Percentiles rank a stretch among this genome's conserved stretches.
Conservation (phyloP, 257 asterid species). For the Gentiana dahurica region DNA sequence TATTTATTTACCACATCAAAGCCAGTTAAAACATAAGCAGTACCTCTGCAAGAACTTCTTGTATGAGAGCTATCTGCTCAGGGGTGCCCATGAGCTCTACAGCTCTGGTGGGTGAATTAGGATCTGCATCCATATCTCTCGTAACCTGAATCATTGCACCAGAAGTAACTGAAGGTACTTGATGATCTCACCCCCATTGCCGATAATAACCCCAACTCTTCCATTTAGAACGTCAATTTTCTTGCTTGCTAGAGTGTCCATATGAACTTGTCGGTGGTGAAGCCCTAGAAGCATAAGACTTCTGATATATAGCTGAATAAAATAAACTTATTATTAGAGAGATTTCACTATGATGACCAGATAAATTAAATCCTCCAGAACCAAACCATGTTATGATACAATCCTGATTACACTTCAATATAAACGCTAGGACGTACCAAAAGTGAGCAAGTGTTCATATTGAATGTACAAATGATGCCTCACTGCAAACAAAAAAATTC, state of each 20-base stretch:
- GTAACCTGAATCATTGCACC: conserved; percentile 98
- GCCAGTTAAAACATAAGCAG: too few species aligned
- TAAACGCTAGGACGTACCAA: too few species aligned
- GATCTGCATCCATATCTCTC: conserved; percentile 73
- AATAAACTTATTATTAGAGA: too few species aligned
- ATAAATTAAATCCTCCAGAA: too few species aligned
- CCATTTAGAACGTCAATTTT: conserved; percentile 49
- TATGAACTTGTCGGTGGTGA: conserved; percentile 37
- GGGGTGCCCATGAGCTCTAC: conserved; percentile 76
- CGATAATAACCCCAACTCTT: conserved; percentile 82
- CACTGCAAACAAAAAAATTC: too few species aligned
- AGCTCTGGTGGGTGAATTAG: conserved; percentile 53
- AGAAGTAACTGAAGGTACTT: conserved; percentile 70
- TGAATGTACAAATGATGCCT: too few species aligned
- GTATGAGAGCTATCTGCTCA: conserved; percentile 57
- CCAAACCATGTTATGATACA: too few species aligned
- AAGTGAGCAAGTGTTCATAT: too few species aligned
- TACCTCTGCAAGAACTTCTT: conserved; percentile 42
- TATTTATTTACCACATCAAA: too few species aligned
- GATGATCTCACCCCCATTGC: conserved; percentile 90
- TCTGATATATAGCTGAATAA: too few species aligned
- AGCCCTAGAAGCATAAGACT: not conserved
- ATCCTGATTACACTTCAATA: too few species aligned
- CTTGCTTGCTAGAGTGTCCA: conserved; percentile 55
- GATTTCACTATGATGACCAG: too few species aligned